These are phyloP conservation scores for Cladosporium sp. DNA, from an alignment of 2,329 filamentous ascomycete species.

Conservation along the genomic window DNA sequence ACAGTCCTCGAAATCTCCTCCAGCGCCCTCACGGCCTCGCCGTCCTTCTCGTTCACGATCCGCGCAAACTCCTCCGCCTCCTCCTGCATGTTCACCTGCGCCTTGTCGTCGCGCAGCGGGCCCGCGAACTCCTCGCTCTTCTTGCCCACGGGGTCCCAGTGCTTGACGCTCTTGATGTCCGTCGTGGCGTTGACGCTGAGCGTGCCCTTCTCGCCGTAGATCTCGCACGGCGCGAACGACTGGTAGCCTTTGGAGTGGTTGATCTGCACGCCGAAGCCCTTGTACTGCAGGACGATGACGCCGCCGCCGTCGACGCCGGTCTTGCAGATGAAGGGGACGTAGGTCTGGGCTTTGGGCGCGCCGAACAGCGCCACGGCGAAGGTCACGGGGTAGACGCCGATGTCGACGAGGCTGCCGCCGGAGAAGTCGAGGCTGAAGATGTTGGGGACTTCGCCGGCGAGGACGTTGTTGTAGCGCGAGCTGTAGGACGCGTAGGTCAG, in stretches of 20 bases:
- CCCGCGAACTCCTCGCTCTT: constrained; percentile 42
- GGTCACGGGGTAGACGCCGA: constrained; percentile 51
- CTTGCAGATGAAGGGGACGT: constrained; percentile 44
- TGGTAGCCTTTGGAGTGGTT: constrained; percentile 48
- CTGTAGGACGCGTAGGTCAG: constrained; percentile 49
- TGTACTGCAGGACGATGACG: constrained; percentile 46
- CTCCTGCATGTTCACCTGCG: constrained; percentile 48
- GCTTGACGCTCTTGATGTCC: constrained; percentile 43
- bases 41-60: constrained; percentile 44
- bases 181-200: constrained; percentile 46
- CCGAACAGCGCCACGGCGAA: constrained; percentile 52
- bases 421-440: constrained; percentile 51
- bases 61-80: constrained; percentile 50
- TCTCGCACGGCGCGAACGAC: constrained; percentile 46
- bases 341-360: constrained; percentile 42
- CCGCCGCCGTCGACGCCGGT: constrained; percentile 52
- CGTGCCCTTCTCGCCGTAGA: constrained; percentile 51
- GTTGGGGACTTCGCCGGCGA: constrained; percentile 48
- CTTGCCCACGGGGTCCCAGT: constrained; percentile 47
- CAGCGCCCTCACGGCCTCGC: constrained; percentile 39
- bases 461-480: constrained; percentile 49
- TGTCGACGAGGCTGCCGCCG: constrained; percentile 50
- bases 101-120: constrained; percentile 35
- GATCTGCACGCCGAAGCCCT: constrained; percentile 46
- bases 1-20: constrained; percentile 46